Evolutionary conservation across 2,329 filamentous ascomycete species (phyloP).

Genomic region (Sclerotiophoma versabilis): DNA sequence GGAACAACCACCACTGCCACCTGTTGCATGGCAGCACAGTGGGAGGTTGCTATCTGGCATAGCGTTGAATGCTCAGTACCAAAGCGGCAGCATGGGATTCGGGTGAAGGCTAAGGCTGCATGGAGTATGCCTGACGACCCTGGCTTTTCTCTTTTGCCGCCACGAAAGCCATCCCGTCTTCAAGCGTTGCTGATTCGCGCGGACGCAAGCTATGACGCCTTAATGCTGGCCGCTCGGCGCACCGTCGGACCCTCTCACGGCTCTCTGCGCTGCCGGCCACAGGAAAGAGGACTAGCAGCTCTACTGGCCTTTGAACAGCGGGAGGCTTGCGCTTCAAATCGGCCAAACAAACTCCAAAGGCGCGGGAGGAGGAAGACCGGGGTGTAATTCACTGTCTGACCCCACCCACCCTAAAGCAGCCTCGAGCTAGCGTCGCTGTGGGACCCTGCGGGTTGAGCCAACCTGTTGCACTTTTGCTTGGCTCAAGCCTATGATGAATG

Average conservation of each 20-base stretch:
- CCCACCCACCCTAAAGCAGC: conserved; percentile 43
- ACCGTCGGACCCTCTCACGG: conserved; percentile 25
- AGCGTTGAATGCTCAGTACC: conserved; percentile 16
- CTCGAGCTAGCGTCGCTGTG: conserved; percentile 31
- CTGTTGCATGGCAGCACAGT: conserved; percentile 17
- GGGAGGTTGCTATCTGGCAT: conserved; percentile 7
- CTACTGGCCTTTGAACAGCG: conserved; percentile 15
- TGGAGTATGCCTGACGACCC: conserved; percentile 15
- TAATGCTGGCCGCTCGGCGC: conserved; percentile 26
- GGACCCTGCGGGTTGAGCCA: conserved; percentile 33
- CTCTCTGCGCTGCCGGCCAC: conserved; percentile 25
- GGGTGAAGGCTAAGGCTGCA: conserved; percentile 25
- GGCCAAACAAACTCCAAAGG: conserved; percentile 19
- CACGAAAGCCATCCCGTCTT: conserved; percentile 33
- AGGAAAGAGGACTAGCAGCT: conserved; percentile 1
- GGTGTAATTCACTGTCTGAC: conserved; percentile 20
- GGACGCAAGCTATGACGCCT: conserved; percentile 25
- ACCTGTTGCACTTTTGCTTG: conserved; percentile 43
- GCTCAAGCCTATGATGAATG: conserved; percentile 49
- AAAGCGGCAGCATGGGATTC: conserved; percentile 36
- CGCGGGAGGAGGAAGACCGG: conserved; percentile 26
- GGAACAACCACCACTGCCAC: conserved; percentile 22
- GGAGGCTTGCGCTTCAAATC: conserved; percentile 25
- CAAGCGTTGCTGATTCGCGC: conserved; percentile 37
- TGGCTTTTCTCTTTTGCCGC: conserved; percentile 17